phyloP scores from a whole-genome alignment of 176 grass and related monocot genomes.

The Melocanna baccifera region DNA sequence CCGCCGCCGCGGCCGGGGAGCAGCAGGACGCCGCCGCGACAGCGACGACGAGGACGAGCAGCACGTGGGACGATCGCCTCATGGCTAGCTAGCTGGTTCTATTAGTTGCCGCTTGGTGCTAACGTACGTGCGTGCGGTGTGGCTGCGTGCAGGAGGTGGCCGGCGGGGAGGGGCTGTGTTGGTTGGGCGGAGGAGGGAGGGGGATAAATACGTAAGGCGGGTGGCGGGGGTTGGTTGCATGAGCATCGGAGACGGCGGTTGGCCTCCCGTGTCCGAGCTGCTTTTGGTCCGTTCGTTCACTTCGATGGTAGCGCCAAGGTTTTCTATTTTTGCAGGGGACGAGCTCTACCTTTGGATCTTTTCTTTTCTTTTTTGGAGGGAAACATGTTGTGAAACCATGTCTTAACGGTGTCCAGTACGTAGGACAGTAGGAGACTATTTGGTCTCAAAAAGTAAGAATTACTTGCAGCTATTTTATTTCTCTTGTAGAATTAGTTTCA shows the following conservation, averaged over 20 bases:
- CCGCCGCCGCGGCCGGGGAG: background rate
- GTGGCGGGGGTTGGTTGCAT: background rate
- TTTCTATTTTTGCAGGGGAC: conserved; percentile 12
- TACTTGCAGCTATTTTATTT: too few relatives aligned
- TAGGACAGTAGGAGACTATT: too few relatives aligned
- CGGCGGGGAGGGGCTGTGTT: background rate
- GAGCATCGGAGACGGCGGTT: conserved; percentile 19
- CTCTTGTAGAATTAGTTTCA: too few relatives aligned
- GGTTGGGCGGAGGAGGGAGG: background rate
- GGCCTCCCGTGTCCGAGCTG: background rate
- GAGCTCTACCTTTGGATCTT: background rate
- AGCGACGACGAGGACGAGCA: conserved; percentile 8
- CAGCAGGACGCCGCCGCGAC: background rate
- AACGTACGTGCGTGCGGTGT: background rate
- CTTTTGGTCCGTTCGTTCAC: background rate
- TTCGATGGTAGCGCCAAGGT: background rate
- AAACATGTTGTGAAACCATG: background rate
- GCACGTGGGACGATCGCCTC: conserved; percentile 4
- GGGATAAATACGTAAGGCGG: conserved; percentile 26
- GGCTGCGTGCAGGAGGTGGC: background rate
- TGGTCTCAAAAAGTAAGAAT: too few relatives aligned
- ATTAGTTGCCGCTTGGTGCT: background rate
- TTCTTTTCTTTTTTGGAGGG: too few relatives aligned
- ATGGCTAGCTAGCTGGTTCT: conserved; percentile 1
- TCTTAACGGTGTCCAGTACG: too few relatives aligned